Base-by-base conservation (phyloP, 2,329 filamentous ascomycete species). In the Monosporascus sp. region DNA sequence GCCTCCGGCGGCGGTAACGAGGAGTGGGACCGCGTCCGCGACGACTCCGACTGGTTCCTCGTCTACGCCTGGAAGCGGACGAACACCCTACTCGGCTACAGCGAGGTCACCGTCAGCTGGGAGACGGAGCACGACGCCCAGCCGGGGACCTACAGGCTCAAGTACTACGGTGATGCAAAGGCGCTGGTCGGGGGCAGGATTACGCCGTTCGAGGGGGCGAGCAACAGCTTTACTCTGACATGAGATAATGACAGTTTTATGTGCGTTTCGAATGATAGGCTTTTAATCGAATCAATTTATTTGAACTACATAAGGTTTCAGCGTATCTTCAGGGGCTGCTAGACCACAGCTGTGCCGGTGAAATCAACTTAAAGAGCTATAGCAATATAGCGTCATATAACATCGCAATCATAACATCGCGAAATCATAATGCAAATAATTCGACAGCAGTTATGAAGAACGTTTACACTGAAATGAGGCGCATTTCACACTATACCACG, bases 131-230 rank as follows among this genome's bases (percentile, higher is more conserved):
- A 76, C 52, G 76, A 79, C 57, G 79, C 78, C 20, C 74, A 77
- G 55, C 71, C 69, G 1, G 92, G 92, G 0, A 83, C 80, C 48
- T 97, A 96, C 71, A 77, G 91, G 24, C 71, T 96, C 46, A 83
- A 78, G 72, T 97, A 97, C 66, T 93, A 86, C 71, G 93, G 93
- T 0, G 91, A 97, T 71, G 77, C 83, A 3, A 97, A 92, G 80
- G 76, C 76, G 6, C 61, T 85, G 11, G 65, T 81, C 27, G 82
- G 77, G 1, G 85, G 82, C 0, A 69, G 64, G 1, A 84, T 94
- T 40, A 81, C 74, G 40, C 69, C 80, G 3, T 94, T 96, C 73
- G 82, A 88, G 59, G 90, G 88, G 0, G 76, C 76, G 8, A 88
- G 86, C 64, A 75, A 76, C 48, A 70, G 69, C 50, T 88, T 87